Evolutionary conservation across 805 yeast species (phyloP).

Genomic region (Schwanniomyces sp.): DNA sequence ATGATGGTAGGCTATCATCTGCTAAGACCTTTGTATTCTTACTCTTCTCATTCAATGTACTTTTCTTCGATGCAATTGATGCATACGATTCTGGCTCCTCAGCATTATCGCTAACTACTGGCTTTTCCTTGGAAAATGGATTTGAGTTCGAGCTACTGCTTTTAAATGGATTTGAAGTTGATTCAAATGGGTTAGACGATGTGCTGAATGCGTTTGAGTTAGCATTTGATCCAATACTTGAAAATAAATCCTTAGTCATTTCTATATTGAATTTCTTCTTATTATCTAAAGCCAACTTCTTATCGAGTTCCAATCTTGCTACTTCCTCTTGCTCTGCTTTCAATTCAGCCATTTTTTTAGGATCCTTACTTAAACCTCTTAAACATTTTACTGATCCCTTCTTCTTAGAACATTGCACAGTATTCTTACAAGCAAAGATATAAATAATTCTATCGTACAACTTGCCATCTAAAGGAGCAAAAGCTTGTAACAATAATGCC

Average conservation of each 20-base stretch:
- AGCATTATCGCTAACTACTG: constrained; percentile 22
- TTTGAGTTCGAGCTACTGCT: constrained; percentile 15
- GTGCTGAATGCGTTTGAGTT: neutral
- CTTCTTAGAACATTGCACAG: constrained; percentile 57
- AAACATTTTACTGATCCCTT: constrained; percentile 73
- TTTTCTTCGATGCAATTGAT: constrained; percentile 16
- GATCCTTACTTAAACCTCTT: constrained; percentile 71
- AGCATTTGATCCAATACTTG: constrained; percentile 11
- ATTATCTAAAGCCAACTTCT: constrained; percentile 42
- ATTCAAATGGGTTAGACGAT: constrained; percentile 25
- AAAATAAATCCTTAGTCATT: constrained; percentile 41
- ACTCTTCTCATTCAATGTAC: neutral
- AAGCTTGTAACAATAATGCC: constrained; percentile 76
- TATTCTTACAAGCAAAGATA: constrained; percentile 70
- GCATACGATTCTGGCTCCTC: constrained; percentile 14
- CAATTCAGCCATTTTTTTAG: constrained; percentile 41
- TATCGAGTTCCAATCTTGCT: constrained; percentile 33
- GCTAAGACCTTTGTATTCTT: neutral
- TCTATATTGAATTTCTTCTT: constrained; percentile 39
- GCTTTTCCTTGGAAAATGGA: constrained; percentile 19
- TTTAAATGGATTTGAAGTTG: constrained; percentile 44
- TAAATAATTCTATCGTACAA: constrained; percentile 81
- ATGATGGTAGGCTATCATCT: constrained; percentile 41
- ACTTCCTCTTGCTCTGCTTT: constrained; percentile 32
- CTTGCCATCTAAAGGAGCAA: constrained; percentile 70